Base-by-base conservation (phyloP, 2,329 filamentous ascomycete species). In the Fusarium sp. region DNA sequence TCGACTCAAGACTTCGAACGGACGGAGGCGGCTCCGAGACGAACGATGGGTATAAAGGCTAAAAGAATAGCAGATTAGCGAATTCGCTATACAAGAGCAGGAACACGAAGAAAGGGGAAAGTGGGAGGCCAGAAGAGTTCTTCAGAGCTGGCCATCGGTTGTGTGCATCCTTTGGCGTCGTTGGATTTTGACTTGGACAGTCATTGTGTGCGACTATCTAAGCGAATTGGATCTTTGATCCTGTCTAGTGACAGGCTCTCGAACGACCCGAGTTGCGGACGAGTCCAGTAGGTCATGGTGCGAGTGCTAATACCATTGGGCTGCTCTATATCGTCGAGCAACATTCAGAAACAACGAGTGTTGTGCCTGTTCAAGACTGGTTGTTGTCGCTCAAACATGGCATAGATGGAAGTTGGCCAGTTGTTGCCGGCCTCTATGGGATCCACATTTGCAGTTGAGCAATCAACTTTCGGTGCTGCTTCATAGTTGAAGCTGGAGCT, bases 311-410 rank as follows among this genome's bases (percentile, higher is more conserved):
- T 27, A 6, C 7, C 29, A 13, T 6, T 11, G 14, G 9, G 31
- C 3, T 35, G 3, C 24, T 18, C 20, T 20, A 5, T 16, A 16
- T 16, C 37, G 18, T 18, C 16, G 35, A 47, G 22, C 2, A 18
- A 27, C 45, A 50, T 50, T 27, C 45, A 16, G 13, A 60, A 31
- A 27, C 62, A 67, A 60, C 45, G 13, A 73, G 70, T 71, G 70
- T 52, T 71, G 66, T 40, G 14, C 13, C 35, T 20, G 14, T 37
- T 67, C n/a, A 35, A n/a, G 20, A 22, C 35, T 16, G 22, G 20
- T 67, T 50, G 29, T 18, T 18, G 20, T 27, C 34, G 22, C 50
- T 47, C 9, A 56, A 18, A n/a, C 34, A 34, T 50, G 5, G 27
- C 14, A 50, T 24, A 20, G 47, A 14, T 45, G 24, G 31, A 38